phyloP scores from a whole-genome alignment of 192 early-diverging fungal genomes.

The Tieghemiomyces parasiticus region DNA sequence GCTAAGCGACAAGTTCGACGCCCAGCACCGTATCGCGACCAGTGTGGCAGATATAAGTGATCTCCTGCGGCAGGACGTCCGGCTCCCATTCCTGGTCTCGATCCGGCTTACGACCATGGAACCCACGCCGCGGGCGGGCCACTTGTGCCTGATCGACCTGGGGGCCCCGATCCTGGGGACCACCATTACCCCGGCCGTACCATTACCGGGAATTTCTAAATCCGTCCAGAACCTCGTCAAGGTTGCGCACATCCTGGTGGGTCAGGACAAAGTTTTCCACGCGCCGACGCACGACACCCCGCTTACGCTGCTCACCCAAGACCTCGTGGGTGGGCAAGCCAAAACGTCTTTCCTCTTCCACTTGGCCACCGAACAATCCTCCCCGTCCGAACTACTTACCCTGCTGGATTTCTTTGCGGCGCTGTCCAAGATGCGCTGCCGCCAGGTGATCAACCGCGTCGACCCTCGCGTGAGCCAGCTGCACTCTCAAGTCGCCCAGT shows the following conservation, averaged over 20 bases:
- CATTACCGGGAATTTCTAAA: not conserved
- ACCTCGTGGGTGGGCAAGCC: constrained; percentile 10
- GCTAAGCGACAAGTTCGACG: not conserved
- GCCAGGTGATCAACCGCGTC: not conserved
- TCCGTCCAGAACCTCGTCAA: not conserved
- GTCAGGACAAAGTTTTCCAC: not conserved
- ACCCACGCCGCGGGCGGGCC: not conserved
- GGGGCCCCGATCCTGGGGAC: not conserved
- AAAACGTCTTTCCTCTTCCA: constrained; percentile 10
- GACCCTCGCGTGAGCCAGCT: not conserved
- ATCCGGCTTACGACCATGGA: constrained; percentile 3
- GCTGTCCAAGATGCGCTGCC: constrained; percentile 3
- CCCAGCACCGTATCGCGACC: not conserved
- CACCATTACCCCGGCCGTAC: no score
- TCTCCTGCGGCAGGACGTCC: constrained; percentile 1
- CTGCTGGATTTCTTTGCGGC: constrained; percentile 6
- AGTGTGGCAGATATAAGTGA: not conserved
- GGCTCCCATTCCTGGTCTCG: constrained; percentile 3
- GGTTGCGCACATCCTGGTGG: constrained; percentile 2
- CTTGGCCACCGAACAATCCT: not conserved
- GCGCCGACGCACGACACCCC: not conserved
- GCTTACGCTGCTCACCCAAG: not conserved
- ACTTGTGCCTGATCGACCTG: constrained; percentile 6
- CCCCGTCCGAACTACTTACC: not conserved
- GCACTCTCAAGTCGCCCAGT: not conserved